These are phyloP conservation scores for Karstenula rhodostoma DNA, from an alignment of 2,329 filamentous ascomycete genomes.

Conservation along the genomic window DNA sequence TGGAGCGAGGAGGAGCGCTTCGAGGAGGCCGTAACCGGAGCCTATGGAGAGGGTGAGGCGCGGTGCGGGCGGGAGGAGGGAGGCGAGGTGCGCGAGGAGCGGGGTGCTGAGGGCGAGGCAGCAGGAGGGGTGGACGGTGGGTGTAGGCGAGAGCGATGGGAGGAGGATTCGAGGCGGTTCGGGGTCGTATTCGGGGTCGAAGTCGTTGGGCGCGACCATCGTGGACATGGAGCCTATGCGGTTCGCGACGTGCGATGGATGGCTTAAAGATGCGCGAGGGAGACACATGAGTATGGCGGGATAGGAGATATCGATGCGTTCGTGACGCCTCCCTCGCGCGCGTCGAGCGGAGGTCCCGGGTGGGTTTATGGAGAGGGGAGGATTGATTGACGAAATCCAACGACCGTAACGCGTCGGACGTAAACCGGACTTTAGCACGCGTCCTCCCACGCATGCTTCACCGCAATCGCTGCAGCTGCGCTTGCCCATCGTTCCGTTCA, in stretches of 20 bases:
- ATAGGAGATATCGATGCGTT: no score
- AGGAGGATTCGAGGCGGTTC: neutral
- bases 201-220: constrained; percentile 4
- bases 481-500: no score
- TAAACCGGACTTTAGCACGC: constrained; percentile 3
- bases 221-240: neutral
- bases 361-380: neutral
- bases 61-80: constrained; percentile 34
- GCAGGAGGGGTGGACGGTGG: constrained; percentile 40
- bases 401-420: constrained; percentile 1
- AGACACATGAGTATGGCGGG: no score
- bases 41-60: constrained; percentile 55
- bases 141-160: constrained; percentile 26
- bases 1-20: constrained; percentile 49
- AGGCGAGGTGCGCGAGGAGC: constrained; percentile 35
- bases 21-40: constrained; percentile 61
- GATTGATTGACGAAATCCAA: neutral
- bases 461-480: neutral
- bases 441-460: neutral
- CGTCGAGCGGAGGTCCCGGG: no score
- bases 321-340: neutral
- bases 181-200: constrained; percentile 15
- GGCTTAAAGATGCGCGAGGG: no score
- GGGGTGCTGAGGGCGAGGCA: constrained; percentile 47
- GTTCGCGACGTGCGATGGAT: neutral